Evolutionary conservation across 2,329 filamentous ascomycete genomes (phyloP).

Genomic region (Davidsoniella neocaledoniae): DNA sequence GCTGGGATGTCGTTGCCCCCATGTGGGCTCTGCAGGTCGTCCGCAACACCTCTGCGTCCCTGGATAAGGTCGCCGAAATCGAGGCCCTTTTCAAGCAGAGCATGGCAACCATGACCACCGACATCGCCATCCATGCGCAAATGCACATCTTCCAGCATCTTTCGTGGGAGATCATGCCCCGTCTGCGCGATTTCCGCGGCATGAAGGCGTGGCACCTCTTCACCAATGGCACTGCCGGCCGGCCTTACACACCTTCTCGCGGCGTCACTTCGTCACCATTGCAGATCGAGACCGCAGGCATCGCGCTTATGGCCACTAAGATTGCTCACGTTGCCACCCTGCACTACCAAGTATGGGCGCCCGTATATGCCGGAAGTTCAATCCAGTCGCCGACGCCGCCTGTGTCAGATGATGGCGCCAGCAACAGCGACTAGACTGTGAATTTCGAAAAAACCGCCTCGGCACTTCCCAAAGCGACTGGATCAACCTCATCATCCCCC

Average conservation of each 20-base stretch:
- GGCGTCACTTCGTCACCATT: conserved; percentile 21
- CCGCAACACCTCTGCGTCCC: conserved; percentile 35
- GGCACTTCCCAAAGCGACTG: too few relatives aligned
- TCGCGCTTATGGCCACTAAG: conserved; percentile 56
- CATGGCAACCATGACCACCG: conserved; percentile 27
- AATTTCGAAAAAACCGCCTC: too few relatives aligned
- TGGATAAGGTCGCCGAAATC: conserved; percentile 29
- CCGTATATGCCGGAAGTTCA: conserved; percentile 18
- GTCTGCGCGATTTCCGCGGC: conserved; percentile 11
- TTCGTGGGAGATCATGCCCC: conserved; percentile 18
- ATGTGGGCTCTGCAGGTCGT: conserved; percentile 41
- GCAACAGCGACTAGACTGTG: too few relatives aligned
- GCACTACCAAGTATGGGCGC: conserved; percentile 81
- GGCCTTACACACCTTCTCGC: conserved; percentile 15
- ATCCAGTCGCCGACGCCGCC: not conserved
- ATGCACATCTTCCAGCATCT: conserved; percentile 27
- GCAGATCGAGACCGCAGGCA: conserved; percentile 31
- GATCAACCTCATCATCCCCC: too few relatives aligned
- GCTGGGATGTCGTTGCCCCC: conserved; percentile 36
- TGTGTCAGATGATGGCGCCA: not conserved
- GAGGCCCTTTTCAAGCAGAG: conserved; percentile 31
- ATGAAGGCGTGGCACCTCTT: conserved; percentile 24
- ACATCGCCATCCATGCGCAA: conserved; percentile 27
- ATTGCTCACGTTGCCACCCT: conserved; percentile 70
- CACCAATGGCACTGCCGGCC: conserved; percentile 30